Evolutionary conservation across 2,329 filamentous ascomycete species (phyloP), one percentile per base, ranked within the genome.

Genomic region (Fusarium sulawesiense): DNA sequence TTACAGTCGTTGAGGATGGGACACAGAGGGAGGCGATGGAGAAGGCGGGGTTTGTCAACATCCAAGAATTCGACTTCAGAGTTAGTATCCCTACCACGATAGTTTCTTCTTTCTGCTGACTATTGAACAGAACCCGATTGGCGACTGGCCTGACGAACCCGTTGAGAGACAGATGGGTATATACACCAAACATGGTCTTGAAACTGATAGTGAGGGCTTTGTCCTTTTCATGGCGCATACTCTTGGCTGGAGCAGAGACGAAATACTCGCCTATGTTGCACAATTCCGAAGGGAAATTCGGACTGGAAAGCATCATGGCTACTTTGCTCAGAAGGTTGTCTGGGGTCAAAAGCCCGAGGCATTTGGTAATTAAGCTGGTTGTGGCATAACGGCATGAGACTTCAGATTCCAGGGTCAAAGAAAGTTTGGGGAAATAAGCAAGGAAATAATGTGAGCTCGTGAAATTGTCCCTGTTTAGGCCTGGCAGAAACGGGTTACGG

Each of bases 171-270:
- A 66, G n/a, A 75, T 75, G 67, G 73, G 73, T 0, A 45, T 54
- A 10, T 82, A 77, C 27, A 74, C 74, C 0, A 71, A 78, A 20
- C 67, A 77, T 9, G 78, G 78, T 7, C 73, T 81, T 1, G 76
- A 79, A 23, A 77, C 77, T 7, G 80, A 82, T 20, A 76, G 77
- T 20, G 79, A 81, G 56, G 80, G 80, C 8, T 76, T 75, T 10
- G 61, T 78, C 3, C 27, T 79, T 16, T 80, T 78, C 47, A 77
- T 82, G 66, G 77, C 76, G 4, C 64, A 75, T 20, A 76, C 80
- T 29, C 76, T 81, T 18, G 78, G 79, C 0, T 82, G 80, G 81
- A 72, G 68, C 0, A 73, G 71, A n/a, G 68, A 75, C 1, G 77
- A 82, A 45, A 77, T 80, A 1, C 56, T 76, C 7, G 71, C 76